Evolutionary conservation across 805 yeast species (phyloP), one percentile per base, ranked within the genome.

Genomic region (Clavispora santaluciae): DNA sequence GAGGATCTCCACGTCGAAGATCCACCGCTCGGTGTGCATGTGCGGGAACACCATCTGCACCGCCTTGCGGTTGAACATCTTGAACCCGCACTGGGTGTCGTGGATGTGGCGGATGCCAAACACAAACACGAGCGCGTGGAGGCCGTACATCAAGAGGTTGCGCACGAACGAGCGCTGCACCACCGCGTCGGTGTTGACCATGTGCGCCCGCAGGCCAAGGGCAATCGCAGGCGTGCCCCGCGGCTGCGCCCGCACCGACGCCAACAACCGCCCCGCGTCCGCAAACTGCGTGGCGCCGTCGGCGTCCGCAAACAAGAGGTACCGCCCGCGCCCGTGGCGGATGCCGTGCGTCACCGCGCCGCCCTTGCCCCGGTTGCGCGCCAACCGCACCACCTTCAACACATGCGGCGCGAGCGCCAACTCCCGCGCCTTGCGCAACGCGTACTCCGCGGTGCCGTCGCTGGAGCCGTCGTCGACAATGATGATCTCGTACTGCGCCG

Each of bases 11-110:
- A 93, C 97, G 58, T 93, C 99, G 63, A 93, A 93, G 26, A 93
- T 93, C 99, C 99, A 93, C 39, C 98, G 82, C 63, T 93, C 99
- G 9, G 95, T 91, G 61, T 91, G 97, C 85, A 93, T 77, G 50
- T 76, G 81, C 2, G 97, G 96, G 61, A 89, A 88, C 33, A 93
- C 86, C 39, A 55, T 54, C 13, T 53, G 56, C 18, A 82, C 75
- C 0, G 96, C 83, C 7, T 72, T 66, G 45, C 80, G 76, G 51
- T 91, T 86, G 63, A 91, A 93, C 61, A 93, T 66, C 63, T 93
- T 93, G 68, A 93, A 93, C 2, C 99, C 99, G 68, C 99, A 93
- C 68, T 93, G 99, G 9, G 99, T 93, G 62, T 93, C 99, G 45
- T 83, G 79, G 45, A 93, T 80, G 5, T 79, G 73, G 50, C 95